Evolutionary conservation across 768 basidiomycete species (phyloP).

Genomic region (Butyriboletus loyo): DNA sequence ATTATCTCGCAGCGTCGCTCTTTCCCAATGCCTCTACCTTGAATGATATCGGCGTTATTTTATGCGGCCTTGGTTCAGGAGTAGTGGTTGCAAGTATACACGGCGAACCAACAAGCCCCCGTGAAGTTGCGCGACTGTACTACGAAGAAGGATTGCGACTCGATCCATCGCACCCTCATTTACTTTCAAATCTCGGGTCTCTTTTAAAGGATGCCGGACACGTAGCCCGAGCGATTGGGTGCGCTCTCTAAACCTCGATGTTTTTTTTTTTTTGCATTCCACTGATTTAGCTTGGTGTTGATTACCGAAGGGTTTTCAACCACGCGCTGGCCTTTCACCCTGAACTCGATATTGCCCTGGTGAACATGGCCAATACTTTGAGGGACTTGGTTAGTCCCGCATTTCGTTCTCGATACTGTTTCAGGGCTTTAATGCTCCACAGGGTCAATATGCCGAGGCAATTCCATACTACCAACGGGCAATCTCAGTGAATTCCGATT

Average conservation of each 20-base stretch:
- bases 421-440: neutral
- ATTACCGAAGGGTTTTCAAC: constrained; percentile 35
- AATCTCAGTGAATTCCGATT: constrained; percentile 38
- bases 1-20: constrained; percentile 46
- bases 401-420: neutral
- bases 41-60: constrained; percentile 50
- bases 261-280: neutral
- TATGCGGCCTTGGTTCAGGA: constrained; percentile 34
- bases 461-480: constrained; percentile 47
- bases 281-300: constrained; percentile 1
- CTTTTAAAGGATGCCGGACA: constrained; percentile 49
- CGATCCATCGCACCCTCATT: constrained; percentile 46
- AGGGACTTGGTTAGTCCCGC: constrained; percentile 40
- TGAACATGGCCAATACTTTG: constrained; percentile 50
- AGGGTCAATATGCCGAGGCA: constrained; percentile 43
- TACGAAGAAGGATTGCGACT: constrained; percentile 44
- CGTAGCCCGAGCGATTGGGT: constrained; percentile 41
- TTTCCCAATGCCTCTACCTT: constrained; percentile 44
- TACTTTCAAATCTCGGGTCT: constrained; percentile 50
- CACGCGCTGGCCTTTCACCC: constrained; percentile 41
- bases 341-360: constrained; percentile 49
- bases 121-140: constrained; percentile 41
- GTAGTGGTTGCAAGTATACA: constrained; percentile 20
- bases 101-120: constrained; percentile 25
- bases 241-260: constrained; percentile 5